These are phyloP conservation scores for Trichothecium sympodiale DNA, from an alignment of 2,329 filamentous ascomycete species.

Conservation along the genomic window DNA sequence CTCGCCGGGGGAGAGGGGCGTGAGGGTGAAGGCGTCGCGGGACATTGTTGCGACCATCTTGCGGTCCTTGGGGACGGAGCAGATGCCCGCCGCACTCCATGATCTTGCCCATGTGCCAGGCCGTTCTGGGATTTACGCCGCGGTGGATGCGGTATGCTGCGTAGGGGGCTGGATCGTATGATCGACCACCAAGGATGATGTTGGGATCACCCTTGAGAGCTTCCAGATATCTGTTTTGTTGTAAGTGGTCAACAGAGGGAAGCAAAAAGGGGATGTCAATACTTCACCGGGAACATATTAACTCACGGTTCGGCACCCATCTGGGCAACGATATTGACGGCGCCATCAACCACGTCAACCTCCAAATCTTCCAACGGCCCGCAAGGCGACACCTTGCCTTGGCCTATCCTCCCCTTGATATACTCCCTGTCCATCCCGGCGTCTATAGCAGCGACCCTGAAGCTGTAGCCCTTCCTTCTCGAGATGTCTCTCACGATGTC, in stretches of 20 bases:
- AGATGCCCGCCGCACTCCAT: slow-evolving; percentile 38
- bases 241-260: not conserved
- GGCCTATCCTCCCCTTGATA: slow-evolving; percentile 15
- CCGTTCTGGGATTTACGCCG: slow-evolving; percentile 18
- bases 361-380: slow-evolving; percentile 22
- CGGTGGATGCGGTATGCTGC: slow-evolving; percentile 23
- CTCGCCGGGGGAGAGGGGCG: slow-evolving; percentile 23
- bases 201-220: slow-evolving; percentile 12
- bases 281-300: no score
- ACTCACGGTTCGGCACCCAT: slow-evolving; percentile 13
- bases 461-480: slow-evolving; percentile 13
- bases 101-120: slow-evolving; percentile 42
- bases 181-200: slow-evolving; percentile 19
- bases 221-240: slow-evolving; percentile 9
- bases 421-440: slow-evolving; percentile 18
- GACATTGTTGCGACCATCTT: slow-evolving; percentile 29
- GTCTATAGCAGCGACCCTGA: slow-evolving; percentile 21
- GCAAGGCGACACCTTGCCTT: slow-evolving; percentile 15
- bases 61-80: slow-evolving; percentile 31
- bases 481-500: slow-evolving; percentile 24
- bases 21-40: slow-evolving; percentile 32
- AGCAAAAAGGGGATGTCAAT: not conserved
- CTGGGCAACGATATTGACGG: slow-evolving; percentile 11
- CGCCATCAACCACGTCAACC: slow-evolving; percentile 8
- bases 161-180: slow-evolving; percentile 29